Base-by-base conservation (phyloP, 352 stramenopile species). In the Pythium plurisporium region DNA sequence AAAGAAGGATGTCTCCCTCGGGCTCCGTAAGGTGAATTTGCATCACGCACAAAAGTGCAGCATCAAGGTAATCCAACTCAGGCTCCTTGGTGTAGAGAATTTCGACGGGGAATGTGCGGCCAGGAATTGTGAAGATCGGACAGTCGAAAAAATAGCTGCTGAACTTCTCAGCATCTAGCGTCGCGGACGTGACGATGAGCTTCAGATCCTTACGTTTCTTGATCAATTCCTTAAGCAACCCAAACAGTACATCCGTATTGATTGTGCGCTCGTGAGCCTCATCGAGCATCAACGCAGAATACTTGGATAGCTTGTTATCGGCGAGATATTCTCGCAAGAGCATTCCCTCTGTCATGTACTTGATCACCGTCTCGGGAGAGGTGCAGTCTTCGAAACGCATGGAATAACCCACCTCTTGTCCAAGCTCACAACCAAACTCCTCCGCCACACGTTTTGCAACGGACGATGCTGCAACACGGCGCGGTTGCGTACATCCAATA, bases 391-490 rank as follows among this genome's bases (percentile, higher is more conserved):
- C 94, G 58, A 98, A 98, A 31, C 94, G 91, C 63, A 98, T 98
- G 2, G 89, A 86, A 55, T 97, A 95, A n/a, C 84, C 82, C 6
- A 98, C 86, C 58, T 96, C 84, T 4, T 96, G 83, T 1, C 96
- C 96, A 0, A 99, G 67, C 10, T 79, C 83, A 27, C 96, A 96
- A 8, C 88, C 90, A 67, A 99, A 97, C 72, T 99, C 97, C 57
- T 99, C 92, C 31, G 93, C 97, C 8, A 99, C 97, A 65, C 97
- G 91, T 63, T 98, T 97, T 0, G 97, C 97, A 17, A 99, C 97
- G 52, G 89, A 99, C 94, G 99, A 99, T 8, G 97, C 97, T 7
- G 97, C 97, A 22, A 99, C 97, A 61, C 97, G 92, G 66, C 97
- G 84, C n/a, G 97, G 97, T 73, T 99, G 96, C 17, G 96, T 99